Evolutionary conservation across 768 basidiomycete genomes (phyloP).

Genomic region (Leccinum barrowsii): DNA sequence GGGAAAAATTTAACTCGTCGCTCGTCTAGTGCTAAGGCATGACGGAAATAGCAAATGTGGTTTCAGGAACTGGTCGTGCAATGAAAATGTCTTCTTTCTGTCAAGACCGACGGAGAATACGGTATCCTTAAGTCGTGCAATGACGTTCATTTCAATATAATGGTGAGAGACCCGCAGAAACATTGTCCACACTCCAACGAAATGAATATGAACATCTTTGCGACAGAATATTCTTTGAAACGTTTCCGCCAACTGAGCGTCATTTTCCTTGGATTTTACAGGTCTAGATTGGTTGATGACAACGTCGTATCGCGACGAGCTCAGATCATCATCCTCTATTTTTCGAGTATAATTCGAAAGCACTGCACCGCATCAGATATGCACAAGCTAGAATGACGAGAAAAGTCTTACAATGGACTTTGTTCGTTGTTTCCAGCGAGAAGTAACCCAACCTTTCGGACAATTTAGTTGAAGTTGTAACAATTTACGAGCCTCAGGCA

Average conservation of each 20-base stretch:
- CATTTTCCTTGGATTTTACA: conserved; percentile 10
- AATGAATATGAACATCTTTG: conserved; percentile 36
- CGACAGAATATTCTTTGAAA: conserved; percentile 38
- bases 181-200: conserved; percentile 42
- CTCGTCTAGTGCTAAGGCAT: conserved; percentile 47
- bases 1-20: conserved; percentile 46
- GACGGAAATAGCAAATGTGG: conserved; percentile 42
- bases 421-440: conserved; percentile 38
- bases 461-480: not conserved
- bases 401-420: conserved; percentile 34
- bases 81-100: conserved; percentile 30
- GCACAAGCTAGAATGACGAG: not conserved
- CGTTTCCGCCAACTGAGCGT: conserved; percentile 20
- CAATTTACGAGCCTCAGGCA: not conserved
- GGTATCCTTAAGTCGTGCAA: conserved; percentile 37
- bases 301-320: conserved; percentile 6
- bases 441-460: conserved; percentile 37
- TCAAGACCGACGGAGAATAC: conserved; percentile 43
- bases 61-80: conserved; percentile 26
- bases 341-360: conserved; percentile 37
- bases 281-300: conserved; percentile 5
- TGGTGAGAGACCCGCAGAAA: not conserved
- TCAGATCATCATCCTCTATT: not conserved
- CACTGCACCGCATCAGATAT: conserved; percentile 21
- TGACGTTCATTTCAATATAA: not conserved